These are phyloP conservation scores for Lentinula novae-zelandiae DNA, from an alignment of 1,284 basidiomycete species.

Conservation along the genomic window DNA sequence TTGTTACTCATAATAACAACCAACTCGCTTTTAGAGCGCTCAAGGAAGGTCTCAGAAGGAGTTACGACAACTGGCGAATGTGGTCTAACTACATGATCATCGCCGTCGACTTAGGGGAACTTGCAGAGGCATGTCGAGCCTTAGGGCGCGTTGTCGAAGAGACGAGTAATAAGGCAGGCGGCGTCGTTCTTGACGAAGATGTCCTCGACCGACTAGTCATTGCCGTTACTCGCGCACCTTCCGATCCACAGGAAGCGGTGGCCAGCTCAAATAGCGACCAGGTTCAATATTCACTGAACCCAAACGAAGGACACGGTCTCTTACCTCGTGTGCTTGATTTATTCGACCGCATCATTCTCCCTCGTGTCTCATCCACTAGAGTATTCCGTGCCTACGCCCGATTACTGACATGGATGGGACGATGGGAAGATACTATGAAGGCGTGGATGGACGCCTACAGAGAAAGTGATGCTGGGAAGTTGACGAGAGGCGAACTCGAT, in stretches of 20 bases:
- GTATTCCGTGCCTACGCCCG: conserved; percentile 81
- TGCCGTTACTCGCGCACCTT: conserved; percentile 67
- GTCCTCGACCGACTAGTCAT: conserved; percentile 86
- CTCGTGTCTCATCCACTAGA: conserved; percentile 66
- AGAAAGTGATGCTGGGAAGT: conserved; percentile 62
- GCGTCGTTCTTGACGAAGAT: conserved; percentile 67
- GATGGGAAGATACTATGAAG: conserved; percentile 76
- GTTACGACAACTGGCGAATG: conserved; percentile 95
- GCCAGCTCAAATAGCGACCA: conserved; percentile 15
- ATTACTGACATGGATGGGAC: conserved; percentile 68
- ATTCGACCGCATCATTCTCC: conserved; percentile 76
- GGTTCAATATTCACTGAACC: conserved; percentile 28
- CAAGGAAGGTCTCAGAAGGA: conserved; percentile 80
- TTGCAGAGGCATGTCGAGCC: conserved; percentile 85
- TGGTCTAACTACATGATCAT: conserved; percentile 99
- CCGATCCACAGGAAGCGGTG: conserved; percentile 33
- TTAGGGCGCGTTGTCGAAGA: conserved; percentile 82
- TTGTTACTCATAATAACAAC: conserved; percentile 66
- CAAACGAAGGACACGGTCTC: conserved; percentile 68
- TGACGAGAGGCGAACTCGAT: conserved; percentile 57
- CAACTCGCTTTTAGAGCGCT: conserved; percentile 93
- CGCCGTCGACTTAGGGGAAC: conserved; percentile 88
- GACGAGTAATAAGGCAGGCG: conserved; percentile 40
- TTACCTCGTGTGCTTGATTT: conserved; percentile 62
- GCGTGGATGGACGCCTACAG: conserved; percentile 85